phyloP scores from a whole-genome alignment of 2,329 filamentous ascomycete species.

The Pseudomassariella vexata region DNA sequence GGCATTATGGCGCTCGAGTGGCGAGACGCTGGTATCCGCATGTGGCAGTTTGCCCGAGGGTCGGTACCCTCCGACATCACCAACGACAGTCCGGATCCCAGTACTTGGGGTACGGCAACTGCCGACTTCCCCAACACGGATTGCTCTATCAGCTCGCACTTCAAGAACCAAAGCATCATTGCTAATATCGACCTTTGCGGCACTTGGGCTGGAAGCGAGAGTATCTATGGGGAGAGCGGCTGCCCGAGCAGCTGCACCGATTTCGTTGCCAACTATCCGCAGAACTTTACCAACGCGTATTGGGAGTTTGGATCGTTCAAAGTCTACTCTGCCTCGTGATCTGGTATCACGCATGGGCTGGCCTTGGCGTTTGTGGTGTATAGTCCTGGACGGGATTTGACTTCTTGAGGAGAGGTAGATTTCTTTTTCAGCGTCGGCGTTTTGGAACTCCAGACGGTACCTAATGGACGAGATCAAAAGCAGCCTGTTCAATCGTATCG shows the following conservation, averaged over 20 bases:
- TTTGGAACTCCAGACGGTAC: too few relatives aligned
- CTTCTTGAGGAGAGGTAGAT: too few relatives aligned
- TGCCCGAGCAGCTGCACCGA: slow-evolving; percentile 50
- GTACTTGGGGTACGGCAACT: slow-evolving; percentile 53
- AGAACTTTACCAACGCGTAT: slow-evolving; percentile 51
- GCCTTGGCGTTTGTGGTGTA: too few relatives aligned
- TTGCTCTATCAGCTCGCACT: slow-evolving; percentile 54
- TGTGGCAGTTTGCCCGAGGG: slow-evolving; percentile 53
- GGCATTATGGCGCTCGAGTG: slow-evolving; percentile 58
- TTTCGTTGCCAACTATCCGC: slow-evolving; percentile 51
- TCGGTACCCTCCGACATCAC: slow-evolving; percentile 47
- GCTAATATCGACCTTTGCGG: slow-evolving; percentile 63
- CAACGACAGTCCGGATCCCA: slow-evolving; percentile 49
- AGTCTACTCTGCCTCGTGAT: slow-evolving; percentile 41
- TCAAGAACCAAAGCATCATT: slow-evolving; percentile 61
- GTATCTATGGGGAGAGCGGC: slow-evolving; percentile 39
- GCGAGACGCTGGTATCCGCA: slow-evolving; percentile 53
- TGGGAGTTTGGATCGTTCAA: slow-evolving; percentile 61
- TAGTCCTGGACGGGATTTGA: too few relatives aligned
- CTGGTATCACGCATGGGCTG: neutral
- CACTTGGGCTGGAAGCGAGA: slow-evolving; percentile 41
- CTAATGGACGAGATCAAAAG: too few relatives aligned
- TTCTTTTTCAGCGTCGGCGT: too few relatives aligned
- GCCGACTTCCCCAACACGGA: slow-evolving; percentile 61
- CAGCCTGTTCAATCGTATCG: too few relatives aligned